A percentile compares a stretch with the other conserved stretches of the same genome.
Evolutionary conservation across 306 rosid genomes (phyloP).

Genomic region (Medicago lupulina): DNA sequence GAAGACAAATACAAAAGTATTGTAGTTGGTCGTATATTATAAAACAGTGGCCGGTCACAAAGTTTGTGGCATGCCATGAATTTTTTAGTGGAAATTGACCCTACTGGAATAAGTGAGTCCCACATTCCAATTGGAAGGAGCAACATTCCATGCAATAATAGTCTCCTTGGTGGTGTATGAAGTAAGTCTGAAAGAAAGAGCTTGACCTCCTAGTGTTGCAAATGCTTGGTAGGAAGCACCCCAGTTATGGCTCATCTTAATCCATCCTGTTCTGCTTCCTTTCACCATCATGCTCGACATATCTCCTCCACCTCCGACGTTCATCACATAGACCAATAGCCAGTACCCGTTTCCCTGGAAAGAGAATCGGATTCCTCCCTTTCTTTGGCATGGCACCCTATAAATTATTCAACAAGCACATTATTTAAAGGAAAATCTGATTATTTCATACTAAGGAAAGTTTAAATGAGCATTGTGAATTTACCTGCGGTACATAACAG

Average conservation of each 20-base stretch:
- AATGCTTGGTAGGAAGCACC: slow-evolving; percentile 96
- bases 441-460: not conserved
- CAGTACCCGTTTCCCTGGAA: slow-evolving; percentile 96
- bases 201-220: slow-evolving; percentile 72
- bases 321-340: slow-evolving; percentile 91
- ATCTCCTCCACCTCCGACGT: slow-evolving; percentile 94
- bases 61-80: slow-evolving; percentile 5
- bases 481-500: slow-evolving; percentile 79
- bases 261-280: slow-evolving; percentile 86
- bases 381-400: slow-evolving; percentile 76
- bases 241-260: slow-evolving; percentile 93
- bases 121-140: slow-evolving; percentile 67
- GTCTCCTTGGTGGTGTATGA: slow-evolving; percentile 73
- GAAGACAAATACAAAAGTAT: slow-evolving; percentile 2
- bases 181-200: slow-evolving; percentile 78
- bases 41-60: not conserved
- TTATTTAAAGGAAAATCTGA: not conserved
- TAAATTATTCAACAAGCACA: not conserved
- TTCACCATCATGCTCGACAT: slow-evolving; percentile 71
- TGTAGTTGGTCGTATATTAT: not conserved
- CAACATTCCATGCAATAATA: slow-evolving; percentile 69
- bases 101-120: slow-evolving; percentile 65
- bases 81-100: slow-evolving; percentile 59
- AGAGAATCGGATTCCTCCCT: slow-evolving; percentile 68
- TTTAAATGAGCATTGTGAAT: not conserved